A percentile compares a stretch with the other conserved stretches of the same genome.
phyloP scores from a whole-genome alignment of 257 asterid species.

The Leonotis leonurus region DNA sequence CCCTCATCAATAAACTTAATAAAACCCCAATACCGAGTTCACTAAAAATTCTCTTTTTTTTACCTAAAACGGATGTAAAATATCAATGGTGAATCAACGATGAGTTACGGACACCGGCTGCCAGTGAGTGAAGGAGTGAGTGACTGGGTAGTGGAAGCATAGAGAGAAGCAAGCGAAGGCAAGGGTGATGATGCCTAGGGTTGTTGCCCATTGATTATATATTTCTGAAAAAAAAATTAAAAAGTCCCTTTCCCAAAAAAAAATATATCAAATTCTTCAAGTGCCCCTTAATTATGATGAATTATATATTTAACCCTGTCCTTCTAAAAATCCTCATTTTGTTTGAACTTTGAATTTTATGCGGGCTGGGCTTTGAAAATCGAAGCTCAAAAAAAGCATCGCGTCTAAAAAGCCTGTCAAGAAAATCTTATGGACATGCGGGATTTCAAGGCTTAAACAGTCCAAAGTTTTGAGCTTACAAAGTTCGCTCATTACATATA shows the following conservation, averaged over 20 bases:
- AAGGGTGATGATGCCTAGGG: constrained; percentile 14
- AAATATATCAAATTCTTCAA: neutral
- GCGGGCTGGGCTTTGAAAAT: too few species aligned
- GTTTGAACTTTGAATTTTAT: too few species aligned
- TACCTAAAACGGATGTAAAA: neutral
- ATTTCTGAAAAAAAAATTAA: neutral
- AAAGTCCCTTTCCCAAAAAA: too few species aligned
- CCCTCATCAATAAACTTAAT: neutral
- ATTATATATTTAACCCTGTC: neutral
- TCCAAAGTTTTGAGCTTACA: too few species aligned
- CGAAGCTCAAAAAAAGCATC: too few species aligned
- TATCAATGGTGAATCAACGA: neutral
- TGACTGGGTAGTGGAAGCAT: neutral
- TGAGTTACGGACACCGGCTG: neutral
- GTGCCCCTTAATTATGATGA: neutral
- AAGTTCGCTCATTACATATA: too few species aligned
- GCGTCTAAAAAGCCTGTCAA: too few species aligned
- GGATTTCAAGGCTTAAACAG: too few species aligned
- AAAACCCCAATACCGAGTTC: neutral
- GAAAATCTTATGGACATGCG: too few species aligned
- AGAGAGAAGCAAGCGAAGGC: neutral
- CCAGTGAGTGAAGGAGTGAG: neutral
- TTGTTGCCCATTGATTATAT: neutral
- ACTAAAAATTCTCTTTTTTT: neutral
- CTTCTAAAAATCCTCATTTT: too few species aligned